Conservation (phyloP, 2,329 filamentous ascomycete genomes). For the Penicillium hordei region DNA sequence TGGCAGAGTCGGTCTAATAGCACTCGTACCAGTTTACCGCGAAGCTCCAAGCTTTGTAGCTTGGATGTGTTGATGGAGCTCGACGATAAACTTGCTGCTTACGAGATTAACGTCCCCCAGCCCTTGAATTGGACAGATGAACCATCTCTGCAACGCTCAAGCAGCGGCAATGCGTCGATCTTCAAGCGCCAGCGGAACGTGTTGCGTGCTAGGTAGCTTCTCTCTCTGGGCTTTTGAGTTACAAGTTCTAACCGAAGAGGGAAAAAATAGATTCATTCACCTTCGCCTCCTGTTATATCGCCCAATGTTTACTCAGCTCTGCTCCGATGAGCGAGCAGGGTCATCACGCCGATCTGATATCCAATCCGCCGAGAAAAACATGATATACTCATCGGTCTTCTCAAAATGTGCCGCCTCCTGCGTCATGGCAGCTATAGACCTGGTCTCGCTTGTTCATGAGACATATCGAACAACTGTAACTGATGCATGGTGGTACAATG, state of each 20-base stretch:
- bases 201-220: conserved; percentile 28
- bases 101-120: conserved; percentile 24
- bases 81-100: conserved; percentile 28
- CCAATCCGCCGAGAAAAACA: conserved; percentile 16
- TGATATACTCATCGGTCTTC: conserved; percentile 29
- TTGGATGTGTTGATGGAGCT: conserved; percentile 32
- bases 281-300: conserved; percentile 37
- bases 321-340: conserved; percentile 23
- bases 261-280: conserved; percentile 30
- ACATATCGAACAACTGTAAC: conserved; percentile 29
- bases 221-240: too few species aligned
- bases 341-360: conserved; percentile 4
- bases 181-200: conserved; percentile 33
- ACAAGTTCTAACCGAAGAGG: neutral
- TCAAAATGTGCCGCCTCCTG: conserved; percentile 35
- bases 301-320: conserved; percentile 37
- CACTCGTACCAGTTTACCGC: conserved; percentile 6
- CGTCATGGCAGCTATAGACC: conserved; percentile 30
- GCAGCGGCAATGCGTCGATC: conserved; percentile 4
- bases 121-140: conserved; percentile 27
- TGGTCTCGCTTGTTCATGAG: conserved; percentile 32
- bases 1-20: conserved; percentile 25
- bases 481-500: conserved; percentile 44
- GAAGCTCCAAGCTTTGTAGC: conserved; percentile 16
- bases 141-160: neutral